These are phyloP conservation scores for Cutaneotrichosporon cyanovorans DNA, from an alignment of 1,284 basidiomycete genomes.

Conservation along the genomic window DNA sequence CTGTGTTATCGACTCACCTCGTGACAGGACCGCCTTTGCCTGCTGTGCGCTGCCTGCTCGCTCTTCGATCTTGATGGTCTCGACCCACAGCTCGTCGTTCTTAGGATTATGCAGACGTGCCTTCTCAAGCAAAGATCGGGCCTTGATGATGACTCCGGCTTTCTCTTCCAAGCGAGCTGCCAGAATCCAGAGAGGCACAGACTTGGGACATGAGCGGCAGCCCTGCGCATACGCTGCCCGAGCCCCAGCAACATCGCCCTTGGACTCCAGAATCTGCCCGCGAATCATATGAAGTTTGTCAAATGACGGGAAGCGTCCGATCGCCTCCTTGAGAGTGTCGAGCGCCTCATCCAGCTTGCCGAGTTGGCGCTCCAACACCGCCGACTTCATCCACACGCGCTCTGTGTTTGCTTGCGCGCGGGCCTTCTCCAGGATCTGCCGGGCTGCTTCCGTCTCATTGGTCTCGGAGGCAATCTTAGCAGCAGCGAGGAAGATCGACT, in stretches of 20 bases:
- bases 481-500: slow-evolving; percentile 94
- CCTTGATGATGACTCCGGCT: slow-evolving; percentile 81
- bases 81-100: slow-evolving; percentile 80
- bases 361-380: slow-evolving; percentile 86
- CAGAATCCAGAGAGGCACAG: slow-evolving; percentile 78
- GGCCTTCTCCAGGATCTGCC: slow-evolving; percentile 78
- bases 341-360: slow-evolving; percentile 67
- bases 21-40: slow-evolving; percentile 74
- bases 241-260: slow-evolving; percentile 57
- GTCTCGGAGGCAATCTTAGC: slow-evolving; percentile 95
- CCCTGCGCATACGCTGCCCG: slow-evolving; percentile 73
- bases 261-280: slow-evolving; percentile 69
- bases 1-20: slow-evolving; percentile 49
- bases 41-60: slow-evolving; percentile 67
- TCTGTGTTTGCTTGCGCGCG: slow-evolving; percentile 83
- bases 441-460: slow-evolving; percentile 74
- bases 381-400: slow-evolving; percentile 96
- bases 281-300: slow-evolving; percentile 95
- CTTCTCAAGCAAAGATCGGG: slow-evolving; percentile 86
- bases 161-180: slow-evolving; percentile 79
- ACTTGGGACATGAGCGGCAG: slow-evolving; percentile 72
- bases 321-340: slow-evolving; percentile 62
- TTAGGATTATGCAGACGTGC: slow-evolving; percentile 76
- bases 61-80: slow-evolving; percentile 83
- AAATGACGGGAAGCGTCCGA: slow-evolving; percentile 74